Evolutionary conservation across 1,139 yeast genomes (phyloP).

Genomic region (Taphrina sp.): DNA sequence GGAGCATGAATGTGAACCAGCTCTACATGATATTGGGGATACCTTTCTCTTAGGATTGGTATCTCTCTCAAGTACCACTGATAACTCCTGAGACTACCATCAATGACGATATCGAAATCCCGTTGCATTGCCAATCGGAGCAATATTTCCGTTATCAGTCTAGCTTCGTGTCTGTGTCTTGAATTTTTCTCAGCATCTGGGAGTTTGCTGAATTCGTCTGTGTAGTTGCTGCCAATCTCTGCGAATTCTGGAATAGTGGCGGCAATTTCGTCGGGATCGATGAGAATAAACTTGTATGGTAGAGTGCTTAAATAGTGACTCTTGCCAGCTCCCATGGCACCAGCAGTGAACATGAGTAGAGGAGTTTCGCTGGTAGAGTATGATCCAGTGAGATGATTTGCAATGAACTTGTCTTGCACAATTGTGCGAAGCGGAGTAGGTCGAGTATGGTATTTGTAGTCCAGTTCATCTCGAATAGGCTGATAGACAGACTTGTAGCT

Average conservation of each 20-base stretch:
- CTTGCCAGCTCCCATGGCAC: constrained; percentile 32
- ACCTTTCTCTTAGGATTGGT: constrained; percentile 8
- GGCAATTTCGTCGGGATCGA: constrained; percentile 30
- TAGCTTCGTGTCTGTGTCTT: constrained; percentile 23
- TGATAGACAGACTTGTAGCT: constrained; percentile 8
- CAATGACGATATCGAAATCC: constrained; percentile 12
- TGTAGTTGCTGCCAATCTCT: constrained; percentile 3
- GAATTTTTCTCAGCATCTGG: constrained; percentile 13
- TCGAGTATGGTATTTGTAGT: constrained; percentile 14
- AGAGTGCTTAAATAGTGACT: constrained; percentile 20
- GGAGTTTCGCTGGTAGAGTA: constrained; percentile 9
- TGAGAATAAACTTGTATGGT: constrained; percentile 20
- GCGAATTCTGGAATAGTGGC: constrained; percentile 16
- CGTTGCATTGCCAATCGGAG: constrained; percentile 23
- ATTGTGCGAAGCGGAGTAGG: constrained; percentile 5
- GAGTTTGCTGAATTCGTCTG: neutral
- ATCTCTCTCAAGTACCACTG: constrained; percentile 22
- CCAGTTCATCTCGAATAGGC: constrained; percentile 12
- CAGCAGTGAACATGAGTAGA: constrained; percentile 19
- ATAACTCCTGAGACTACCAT: constrained; percentile 26
- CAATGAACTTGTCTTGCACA: constrained; percentile 20
- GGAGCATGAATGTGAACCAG: constrained; percentile 29
- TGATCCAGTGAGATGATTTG: constrained; percentile 2
- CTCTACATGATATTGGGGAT: constrained; percentile 18
- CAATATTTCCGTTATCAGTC: constrained; percentile 21